Percentiles rank a stretch among this genome's conserved stretches.
phyloP scores from a whole-genome alignment of 495 filamentous ascomycete genomes.

The Daldinia concentrica region DNA sequence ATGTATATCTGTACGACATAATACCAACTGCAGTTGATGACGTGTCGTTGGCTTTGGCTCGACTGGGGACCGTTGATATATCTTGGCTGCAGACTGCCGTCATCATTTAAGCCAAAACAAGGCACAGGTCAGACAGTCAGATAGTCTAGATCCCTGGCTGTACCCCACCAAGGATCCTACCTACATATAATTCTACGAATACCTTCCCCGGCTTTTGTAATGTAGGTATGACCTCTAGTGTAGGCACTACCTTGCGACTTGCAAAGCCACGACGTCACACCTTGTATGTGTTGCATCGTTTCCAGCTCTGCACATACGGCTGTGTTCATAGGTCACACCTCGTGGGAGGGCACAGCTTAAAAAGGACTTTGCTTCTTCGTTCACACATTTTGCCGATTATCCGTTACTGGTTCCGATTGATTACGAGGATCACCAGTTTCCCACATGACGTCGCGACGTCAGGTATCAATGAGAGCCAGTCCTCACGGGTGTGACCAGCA shows the following conservation, averaged over 20 bases:
- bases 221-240: neutral
- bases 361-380: conserved; percentile 21
- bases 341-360: conserved; percentile 5
- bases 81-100: conserved; percentile 31
- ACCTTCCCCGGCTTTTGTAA: conserved; percentile 1
- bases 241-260: conserved; percentile 3
- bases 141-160: conserved; percentile 18
- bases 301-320: conserved; percentile 18
- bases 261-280: conserved; percentile 46
- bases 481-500: conserved; percentile 24
- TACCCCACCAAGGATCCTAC: conserved; percentile 26
- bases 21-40: conserved; percentile 31
- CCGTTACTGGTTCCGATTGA: conserved; percentile 18
- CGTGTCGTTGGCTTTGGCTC: conserved; percentile 41
- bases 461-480: conserved; percentile 10
- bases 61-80: conserved; percentile 22
- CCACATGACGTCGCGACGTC: conserved; percentile 39
- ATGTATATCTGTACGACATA: neutral
- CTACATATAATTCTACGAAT: neutral
- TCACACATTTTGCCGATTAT: conserved; percentile 30
- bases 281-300: conserved; percentile 10
- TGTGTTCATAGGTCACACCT: conserved; percentile 5
- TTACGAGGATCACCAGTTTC: conserved; percentile 25
- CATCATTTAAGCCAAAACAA: conserved; percentile 38
- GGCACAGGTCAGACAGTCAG: conserved; percentile 16